Conservation (phyloP, 106 monocot genomes). For the Dendrobium officinale region DNA sequence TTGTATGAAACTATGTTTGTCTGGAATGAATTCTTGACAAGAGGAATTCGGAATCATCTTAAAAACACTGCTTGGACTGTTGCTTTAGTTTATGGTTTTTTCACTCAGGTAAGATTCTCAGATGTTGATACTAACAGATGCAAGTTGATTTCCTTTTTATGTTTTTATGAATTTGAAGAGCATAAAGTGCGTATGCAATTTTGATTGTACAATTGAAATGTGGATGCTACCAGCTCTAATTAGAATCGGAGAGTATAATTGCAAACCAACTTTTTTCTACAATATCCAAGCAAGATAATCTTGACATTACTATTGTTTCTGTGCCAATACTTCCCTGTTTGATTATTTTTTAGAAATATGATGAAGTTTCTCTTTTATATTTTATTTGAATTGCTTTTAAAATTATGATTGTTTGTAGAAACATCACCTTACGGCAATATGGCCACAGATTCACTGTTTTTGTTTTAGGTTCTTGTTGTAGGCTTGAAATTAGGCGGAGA, state of each 20-base stretch:
- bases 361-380: background rate
- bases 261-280: background rate
- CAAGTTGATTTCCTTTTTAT: background rate
- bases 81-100: constrained; percentile 90
- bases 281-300: background rate
- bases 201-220: background rate
- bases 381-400: background rate
- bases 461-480: background rate
- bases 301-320: background rate
- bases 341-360: background rate
- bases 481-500: background rate
- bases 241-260: background rate
- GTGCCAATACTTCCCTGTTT: background rate
- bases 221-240: background rate
- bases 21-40: constrained; percentile 93
- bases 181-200: background rate
- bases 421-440: background rate
- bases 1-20: constrained; percentile 96
- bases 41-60: constrained; percentile 55
- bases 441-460: background rate
- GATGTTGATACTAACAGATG: background rate
- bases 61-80: constrained; percentile 87
- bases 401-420: background rate
- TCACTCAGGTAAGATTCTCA: constrained; percentile 62
- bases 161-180: background rate